These are phyloP conservation scores for Pseudozyma thailandica DNA, from an alignment of 1,284 basidiomycete species.

Conservation along the genomic window DNA sequence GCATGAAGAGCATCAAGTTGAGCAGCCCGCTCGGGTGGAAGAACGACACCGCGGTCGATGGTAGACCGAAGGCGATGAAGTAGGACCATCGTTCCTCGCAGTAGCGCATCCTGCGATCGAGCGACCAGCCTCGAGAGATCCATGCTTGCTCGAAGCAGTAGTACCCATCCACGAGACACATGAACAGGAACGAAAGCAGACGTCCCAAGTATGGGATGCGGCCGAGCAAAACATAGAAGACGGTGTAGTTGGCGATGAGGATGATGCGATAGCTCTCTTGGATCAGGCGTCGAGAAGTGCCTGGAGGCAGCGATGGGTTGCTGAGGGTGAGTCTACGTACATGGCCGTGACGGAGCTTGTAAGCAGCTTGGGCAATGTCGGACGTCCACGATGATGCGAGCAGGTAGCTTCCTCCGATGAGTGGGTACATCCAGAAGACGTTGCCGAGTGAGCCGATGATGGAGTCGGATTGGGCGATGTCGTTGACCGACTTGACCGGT, in stretches of 20 bases:
- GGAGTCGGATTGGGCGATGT: slow-evolving; percentile 14
- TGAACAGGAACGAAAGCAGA: slow-evolving; percentile 58
- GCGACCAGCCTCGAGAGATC: slow-evolving; percentile 58
- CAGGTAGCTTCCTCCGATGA: slow-evolving; percentile 63
- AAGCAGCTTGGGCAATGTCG: slow-evolving; percentile 63
- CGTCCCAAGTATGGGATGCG: slow-evolving; percentile 59
- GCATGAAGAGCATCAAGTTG: slow-evolving; percentile 67
- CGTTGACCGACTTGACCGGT: slow-evolving; percentile 11
- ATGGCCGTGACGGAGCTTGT: slow-evolving; percentile 45
- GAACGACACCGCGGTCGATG: slow-evolving; percentile 63
- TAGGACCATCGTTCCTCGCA: slow-evolving; percentile 66
- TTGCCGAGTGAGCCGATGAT: slow-evolving; percentile 44
- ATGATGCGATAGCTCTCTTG: slow-evolving; percentile 58
- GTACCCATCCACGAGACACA: slow-evolving; percentile 65
- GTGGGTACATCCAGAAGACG: slow-evolving; percentile 65
- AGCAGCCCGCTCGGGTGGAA: slow-evolving; percentile 66
- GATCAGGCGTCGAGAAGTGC: slow-evolving; percentile 48
- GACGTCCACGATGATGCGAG: slow-evolving; percentile 64
- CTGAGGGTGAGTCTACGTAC: slow-evolving; percentile 28
- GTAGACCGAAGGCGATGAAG: slow-evolving; percentile 65
- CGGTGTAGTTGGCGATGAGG: slow-evolving; percentile 60
- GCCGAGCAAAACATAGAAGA: slow-evolving; percentile 51
- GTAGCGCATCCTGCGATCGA: slow-evolving; percentile 62
- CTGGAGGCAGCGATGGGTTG: slow-evolving; percentile 38
- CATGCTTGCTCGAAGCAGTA: slow-evolving; percentile 67